These are phyloP conservation scores for Pythium scleroteichum DNA, from an alignment of 352 stramenopile genomes.

Conservation along the genomic window DNA sequence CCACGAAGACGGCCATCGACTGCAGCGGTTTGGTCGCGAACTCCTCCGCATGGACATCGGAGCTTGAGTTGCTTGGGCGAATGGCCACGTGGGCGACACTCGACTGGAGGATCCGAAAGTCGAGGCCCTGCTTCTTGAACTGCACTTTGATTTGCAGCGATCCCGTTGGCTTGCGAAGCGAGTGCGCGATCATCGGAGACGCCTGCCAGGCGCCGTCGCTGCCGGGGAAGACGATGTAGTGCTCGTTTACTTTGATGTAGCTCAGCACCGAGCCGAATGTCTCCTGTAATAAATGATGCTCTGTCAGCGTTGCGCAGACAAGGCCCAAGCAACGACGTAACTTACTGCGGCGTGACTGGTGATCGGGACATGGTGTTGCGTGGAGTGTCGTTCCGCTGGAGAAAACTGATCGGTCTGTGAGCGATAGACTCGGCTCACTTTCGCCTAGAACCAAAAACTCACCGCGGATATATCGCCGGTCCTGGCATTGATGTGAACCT, in stretches of 20 bases:
- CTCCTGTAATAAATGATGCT: neutral
- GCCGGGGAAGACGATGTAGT: slow-evolving; percentile 14
- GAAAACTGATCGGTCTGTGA: no score
- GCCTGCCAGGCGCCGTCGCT: slow-evolving; percentile 11
- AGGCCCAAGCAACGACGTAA: no score
- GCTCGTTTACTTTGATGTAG: slow-evolving; percentile 24
- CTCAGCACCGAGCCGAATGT: slow-evolving; percentile 6
- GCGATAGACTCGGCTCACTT: no score
- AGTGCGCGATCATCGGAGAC: slow-evolving; percentile 14
- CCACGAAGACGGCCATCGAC: neutral
- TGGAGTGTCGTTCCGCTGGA: no score
- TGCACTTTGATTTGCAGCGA: slow-evolving; percentile 11
- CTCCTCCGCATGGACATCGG: neutral
- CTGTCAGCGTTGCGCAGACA: no score
- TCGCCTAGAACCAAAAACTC: no score
- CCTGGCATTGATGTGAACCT: no score
- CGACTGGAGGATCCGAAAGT: slow-evolving; percentile 7
- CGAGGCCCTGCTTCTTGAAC: slow-evolving; percentile 12
- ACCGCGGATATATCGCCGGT: no score
- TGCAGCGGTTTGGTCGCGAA: neutral
- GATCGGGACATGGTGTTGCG: no score
- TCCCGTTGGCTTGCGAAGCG: slow-evolving; percentile 8
- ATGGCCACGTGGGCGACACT: slow-evolving; percentile 5
- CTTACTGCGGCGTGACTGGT: neutral
- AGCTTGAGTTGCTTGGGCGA: slow-evolving; percentile 13